phyloP scores from a whole-genome alignment of 2,329 filamentous ascomycete species.

The Elsinoe australis region DNA sequence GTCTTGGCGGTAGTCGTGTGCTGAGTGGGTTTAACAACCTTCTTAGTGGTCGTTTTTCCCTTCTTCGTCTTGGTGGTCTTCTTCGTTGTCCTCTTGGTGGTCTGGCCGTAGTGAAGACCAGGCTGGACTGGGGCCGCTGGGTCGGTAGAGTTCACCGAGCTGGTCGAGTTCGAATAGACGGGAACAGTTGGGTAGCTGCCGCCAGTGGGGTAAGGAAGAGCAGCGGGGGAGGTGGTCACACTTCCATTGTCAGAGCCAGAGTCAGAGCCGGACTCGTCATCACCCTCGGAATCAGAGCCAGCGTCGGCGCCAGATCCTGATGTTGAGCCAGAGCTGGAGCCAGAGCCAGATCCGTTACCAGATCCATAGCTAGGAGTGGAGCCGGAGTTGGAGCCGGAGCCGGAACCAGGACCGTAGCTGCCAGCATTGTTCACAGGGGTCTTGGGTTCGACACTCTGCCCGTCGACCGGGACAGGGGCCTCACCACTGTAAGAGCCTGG shows the following conservation, averaged over 20 bases:
- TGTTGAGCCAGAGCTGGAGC: background rate
- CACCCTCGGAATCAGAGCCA: background rate
- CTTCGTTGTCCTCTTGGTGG: conserved; percentile 3
- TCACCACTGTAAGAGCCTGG: background rate
- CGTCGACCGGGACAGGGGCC: conserved; percentile 6
- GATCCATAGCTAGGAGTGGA: background rate
- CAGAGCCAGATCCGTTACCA: background rate
- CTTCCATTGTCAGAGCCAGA: background rate
- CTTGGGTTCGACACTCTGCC: background rate
- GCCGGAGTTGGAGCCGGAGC: background rate
- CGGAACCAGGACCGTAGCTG: background rate
- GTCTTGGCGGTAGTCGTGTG: conserved; percentile 2
- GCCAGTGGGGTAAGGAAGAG: background rate
- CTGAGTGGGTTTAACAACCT: conserved; percentile 1
- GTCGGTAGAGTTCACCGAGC: background rate
- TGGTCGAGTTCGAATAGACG: conserved; percentile 3
- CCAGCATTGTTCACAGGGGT: conserved; percentile 3
- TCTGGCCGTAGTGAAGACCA: background rate
- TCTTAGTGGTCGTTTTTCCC: conserved; percentile 5
- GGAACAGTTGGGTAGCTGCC: background rate
- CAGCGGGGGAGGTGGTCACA: background rate
- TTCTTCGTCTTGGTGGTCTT: conserved; percentile 8
- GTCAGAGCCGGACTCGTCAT: background rate
- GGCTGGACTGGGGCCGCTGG: background rate
- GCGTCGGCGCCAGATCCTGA: background rate